These are phyloP conservation scores for Rhodotorula sp. DNA, from an alignment of 1,284 basidiomycete species.

Conservation along the genomic window DNA sequence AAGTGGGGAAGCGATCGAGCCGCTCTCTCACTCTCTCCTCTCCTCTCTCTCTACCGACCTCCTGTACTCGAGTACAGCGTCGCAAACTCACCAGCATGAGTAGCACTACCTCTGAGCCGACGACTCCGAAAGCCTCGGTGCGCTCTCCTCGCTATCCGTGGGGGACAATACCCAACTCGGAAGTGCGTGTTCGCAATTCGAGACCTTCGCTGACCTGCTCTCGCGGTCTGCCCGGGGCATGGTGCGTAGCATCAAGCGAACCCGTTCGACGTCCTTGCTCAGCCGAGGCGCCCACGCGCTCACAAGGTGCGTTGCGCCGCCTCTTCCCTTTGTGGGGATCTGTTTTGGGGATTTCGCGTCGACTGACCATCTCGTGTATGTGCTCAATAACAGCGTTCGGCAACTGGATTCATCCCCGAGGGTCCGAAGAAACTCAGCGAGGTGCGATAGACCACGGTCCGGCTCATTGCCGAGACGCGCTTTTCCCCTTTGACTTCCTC, in stretches of 20 bases:
- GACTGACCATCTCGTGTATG: not conserved
- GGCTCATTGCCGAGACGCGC: too few relatives aligned
- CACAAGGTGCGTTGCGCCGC: conserved; percentile 19
- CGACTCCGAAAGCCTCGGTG: conserved; percentile 21
- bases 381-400: conserved; percentile 10
- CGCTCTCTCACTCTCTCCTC: not conserved
- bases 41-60: not conserved
- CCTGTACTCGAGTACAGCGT: too few relatives aligned
- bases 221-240: not conserved
- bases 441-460: not conserved
- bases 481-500: not conserved
- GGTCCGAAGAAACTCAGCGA: conserved; percentile 32
- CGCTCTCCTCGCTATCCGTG: not conserved
- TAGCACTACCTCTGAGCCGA: not conserved
- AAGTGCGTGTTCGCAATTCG: too few relatives aligned
- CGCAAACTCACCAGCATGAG: not conserved
- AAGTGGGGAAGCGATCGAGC: not conserved
- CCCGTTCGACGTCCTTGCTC: conserved; percentile 21
- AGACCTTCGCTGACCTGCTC: too few relatives aligned
- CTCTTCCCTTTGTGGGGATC: not conserved
- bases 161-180: too few relatives aligned
- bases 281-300: not conserved
- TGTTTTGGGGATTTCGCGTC: not conserved
- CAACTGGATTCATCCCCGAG: conserved; percentile 36
- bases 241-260: conserved; percentile 10